Conservation (phyloP, 2,329 filamentous ascomycete species). For the Paraphoma chrysanthemicola region DNA sequence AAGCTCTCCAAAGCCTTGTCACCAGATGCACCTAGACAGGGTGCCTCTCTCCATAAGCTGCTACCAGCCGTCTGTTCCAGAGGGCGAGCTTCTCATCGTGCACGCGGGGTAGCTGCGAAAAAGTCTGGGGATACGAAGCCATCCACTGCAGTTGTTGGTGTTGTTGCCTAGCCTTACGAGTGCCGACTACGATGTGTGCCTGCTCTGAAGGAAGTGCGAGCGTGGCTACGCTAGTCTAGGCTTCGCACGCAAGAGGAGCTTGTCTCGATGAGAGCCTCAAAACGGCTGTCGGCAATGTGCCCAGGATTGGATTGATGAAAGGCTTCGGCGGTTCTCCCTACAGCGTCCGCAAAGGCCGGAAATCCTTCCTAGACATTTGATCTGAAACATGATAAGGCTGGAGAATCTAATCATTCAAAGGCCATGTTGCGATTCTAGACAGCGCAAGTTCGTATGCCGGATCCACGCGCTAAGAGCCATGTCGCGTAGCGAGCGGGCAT, state of each 20-base stretch:
- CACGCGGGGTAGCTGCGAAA: conserved; percentile 20
- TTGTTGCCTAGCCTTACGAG: background rate
- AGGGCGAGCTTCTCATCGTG: conserved; percentile 12
- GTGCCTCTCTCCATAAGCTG: conserved; percentile 9
- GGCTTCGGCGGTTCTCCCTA: conserved; percentile 3
- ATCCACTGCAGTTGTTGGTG: background rate
- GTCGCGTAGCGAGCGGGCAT: conserved; percentile 17
- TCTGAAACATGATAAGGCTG: background rate
- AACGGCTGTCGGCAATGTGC: conserved; percentile 20
- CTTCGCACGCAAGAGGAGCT: conserved; percentile 8
- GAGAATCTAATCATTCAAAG: background rate
- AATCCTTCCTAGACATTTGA: background rate
- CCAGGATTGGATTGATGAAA: conserved; percentile 14
- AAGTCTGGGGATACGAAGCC: conserved; percentile 15
- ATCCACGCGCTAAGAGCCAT: conserved; percentile 11
- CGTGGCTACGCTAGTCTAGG: conserved; percentile 6
- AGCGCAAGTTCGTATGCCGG: conserved; percentile 1
- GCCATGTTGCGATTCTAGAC: conserved; percentile 7
- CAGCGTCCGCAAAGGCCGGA: background rate
- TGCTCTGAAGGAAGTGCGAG: conserved; percentile 3
- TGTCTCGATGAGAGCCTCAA: conserved; percentile 28
- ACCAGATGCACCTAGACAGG: conserved; percentile 33
- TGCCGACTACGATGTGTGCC: background rate
- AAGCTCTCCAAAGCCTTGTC: conserved; percentile 29
- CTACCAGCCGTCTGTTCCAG: conserved; percentile 29